Evolutionary conservation across 768 basidiomycete genomes (phyloP), one percentile per base, ranked within the genome.

Genomic region (Leccinum obscurum): DNA sequence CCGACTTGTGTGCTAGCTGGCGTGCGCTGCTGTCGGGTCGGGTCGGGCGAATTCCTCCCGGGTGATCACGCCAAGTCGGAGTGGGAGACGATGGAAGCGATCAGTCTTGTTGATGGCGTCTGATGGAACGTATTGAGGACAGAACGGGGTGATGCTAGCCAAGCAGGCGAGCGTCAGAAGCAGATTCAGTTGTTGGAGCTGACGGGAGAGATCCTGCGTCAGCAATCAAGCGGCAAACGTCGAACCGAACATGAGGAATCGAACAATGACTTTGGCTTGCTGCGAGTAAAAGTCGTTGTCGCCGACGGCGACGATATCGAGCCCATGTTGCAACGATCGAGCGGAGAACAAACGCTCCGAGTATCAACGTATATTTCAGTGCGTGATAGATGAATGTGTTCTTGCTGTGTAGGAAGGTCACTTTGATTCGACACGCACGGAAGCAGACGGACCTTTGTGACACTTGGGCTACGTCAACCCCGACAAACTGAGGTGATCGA

Each of bases 201-300:
- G 66, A 26, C 13, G 24, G 56, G 13, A 34, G 20, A 39, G 44
- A 46, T 20, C 20, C 1, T 46, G 28, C 37, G 52, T 61, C 60
- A 64, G 57, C 14, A 48, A 39, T 52, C 50, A 53, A 39, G 58
- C 56, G 7, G 3, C 24, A 3, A 44, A 14, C 35, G 4, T 39
- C 57, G 50, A 49, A 1, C 49, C 49, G 50, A 50, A 39, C 9
- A 17, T 20, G 6, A 11, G n/a, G 11, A 37, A 39, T 44, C 46
- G 48, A 24, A 54, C 46, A 53, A 44, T 70, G 58, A 92, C 95
- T 81, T 92, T 87, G 55, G 87, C 86, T 58, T 89, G 80, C 69
- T 98, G 97, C 4, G 95, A 97, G 77, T 99, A 98, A 68, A 98
- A 99, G 72, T 98, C 97, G 68, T 99, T 98, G 73, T 94, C 94